phyloP scores from a whole-genome alignment of 305 asterid species.

The Solanum chacoense region DNA sequence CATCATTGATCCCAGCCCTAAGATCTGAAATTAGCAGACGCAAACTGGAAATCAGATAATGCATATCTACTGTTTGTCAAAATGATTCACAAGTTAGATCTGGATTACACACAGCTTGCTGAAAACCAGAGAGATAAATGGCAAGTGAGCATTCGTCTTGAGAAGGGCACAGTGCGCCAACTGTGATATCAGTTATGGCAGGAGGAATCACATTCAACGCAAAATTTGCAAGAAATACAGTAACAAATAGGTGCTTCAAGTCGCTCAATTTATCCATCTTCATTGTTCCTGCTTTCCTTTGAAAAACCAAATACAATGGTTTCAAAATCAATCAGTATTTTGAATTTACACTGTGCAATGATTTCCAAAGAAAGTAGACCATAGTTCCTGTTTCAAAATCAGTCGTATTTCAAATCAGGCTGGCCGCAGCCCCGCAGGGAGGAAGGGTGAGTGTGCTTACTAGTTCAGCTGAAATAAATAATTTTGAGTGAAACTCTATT shows the following conservation, averaged over 20 bases:
- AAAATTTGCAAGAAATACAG: slow-evolving; percentile 32
- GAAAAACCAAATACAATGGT: background rate
- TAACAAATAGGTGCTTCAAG: slow-evolving; percentile 44
- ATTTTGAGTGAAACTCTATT: background rate
- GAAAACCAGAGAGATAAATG: slow-evolving; percentile 55
- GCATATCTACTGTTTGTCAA: background rate
- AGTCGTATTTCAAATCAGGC: background rate
- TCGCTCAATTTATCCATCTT: slow-evolving; percentile 31
- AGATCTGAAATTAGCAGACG: background rate
- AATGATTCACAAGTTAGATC: background rate
- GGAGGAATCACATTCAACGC: slow-evolving; percentile 36
- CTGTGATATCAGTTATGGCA: slow-evolving; percentile 43
- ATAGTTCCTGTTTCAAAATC: background rate
- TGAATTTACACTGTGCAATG: background rate
- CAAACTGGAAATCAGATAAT: background rate
- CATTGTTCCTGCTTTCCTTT: background rate
- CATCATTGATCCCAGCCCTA: slow-evolving; percentile 3
- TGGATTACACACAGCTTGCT: slow-evolving; percentile 36
- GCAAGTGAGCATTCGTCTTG: slow-evolving; percentile 61
- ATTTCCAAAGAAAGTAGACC: background rate
- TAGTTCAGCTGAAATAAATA: background rate
- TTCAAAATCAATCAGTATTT: background rate
- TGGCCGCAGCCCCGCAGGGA: background rate
- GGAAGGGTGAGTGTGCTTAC: background rate
- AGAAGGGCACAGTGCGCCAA: slow-evolving; percentile 57